Evolutionary conservation across 2,329 filamentous ascomycete species (phyloP).

Genomic region (Verticillium nubilum): DNA sequence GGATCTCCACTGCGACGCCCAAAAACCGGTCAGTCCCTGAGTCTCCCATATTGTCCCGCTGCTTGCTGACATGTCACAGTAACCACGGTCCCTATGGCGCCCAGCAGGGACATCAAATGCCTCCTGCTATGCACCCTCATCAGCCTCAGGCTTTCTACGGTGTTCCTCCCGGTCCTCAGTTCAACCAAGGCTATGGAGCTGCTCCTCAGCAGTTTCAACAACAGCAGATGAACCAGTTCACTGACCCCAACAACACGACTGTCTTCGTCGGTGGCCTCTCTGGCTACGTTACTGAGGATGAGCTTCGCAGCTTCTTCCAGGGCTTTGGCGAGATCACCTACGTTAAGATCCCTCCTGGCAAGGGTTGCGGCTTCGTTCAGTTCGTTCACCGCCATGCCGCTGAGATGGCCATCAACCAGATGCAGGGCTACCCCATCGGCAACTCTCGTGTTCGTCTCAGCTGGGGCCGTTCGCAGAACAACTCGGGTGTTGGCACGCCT

Average conservation of each 20-base stretch:
- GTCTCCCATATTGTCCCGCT: neutral
- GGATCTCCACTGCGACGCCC: constrained; percentile 93
- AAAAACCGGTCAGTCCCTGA: constrained; percentile 67
- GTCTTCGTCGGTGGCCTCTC: constrained; percentile 97
- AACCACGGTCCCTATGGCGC: constrained; percentile 32
- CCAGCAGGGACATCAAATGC: constrained; percentile 32
- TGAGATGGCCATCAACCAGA: constrained; percentile 99
- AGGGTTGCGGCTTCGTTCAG: constrained; percentile 98
- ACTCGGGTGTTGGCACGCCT: constrained; percentile 94
- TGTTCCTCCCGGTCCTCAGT: constrained; percentile 12
- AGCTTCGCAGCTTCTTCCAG: constrained; percentile 99
- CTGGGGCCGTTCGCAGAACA: constrained; percentile 98
- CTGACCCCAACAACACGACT: constrained; percentile 98
- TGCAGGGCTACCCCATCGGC: constrained; percentile 98
- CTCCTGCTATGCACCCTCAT: constrained; percentile 27
- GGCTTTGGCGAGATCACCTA: constrained; percentile 99
- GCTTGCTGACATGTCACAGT: constrained; percentile 1
- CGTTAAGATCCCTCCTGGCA: constrained; percentile 98
- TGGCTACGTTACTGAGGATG: constrained; percentile 97
- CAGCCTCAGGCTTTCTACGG: constrained; percentile 31
- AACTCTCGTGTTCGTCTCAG: constrained; percentile 97
- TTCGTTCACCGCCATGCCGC: constrained; percentile 98
- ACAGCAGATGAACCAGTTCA: constrained; percentile 92
- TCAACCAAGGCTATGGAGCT: constrained; percentile 3
- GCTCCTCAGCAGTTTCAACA: neutral